A percentile compares a stretch with the other conserved stretches of the same genome.
phyloP scores from a whole-genome alignment of 2,329 filamentous ascomycete species.

The Paecilomyces sp. region DNA sequence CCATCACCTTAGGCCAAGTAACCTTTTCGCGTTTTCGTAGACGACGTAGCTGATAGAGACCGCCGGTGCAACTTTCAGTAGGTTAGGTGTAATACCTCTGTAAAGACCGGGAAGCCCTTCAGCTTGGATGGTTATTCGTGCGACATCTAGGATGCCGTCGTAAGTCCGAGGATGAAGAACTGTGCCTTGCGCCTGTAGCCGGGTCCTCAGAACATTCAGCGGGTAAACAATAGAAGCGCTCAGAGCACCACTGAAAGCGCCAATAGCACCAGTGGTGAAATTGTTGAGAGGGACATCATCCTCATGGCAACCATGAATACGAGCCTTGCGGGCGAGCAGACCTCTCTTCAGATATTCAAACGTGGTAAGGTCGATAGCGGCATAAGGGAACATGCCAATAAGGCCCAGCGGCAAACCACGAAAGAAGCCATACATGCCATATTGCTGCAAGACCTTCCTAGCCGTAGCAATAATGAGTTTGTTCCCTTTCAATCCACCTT shows the following conservation, averaged over 20 bases:
- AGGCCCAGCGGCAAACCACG: constrained; percentile 90
- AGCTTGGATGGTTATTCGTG: constrained; percentile 69
- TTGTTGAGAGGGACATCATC: constrained; percentile 76
- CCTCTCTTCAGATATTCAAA: constrained; percentile 85
- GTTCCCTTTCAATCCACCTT: constrained; percentile 76
- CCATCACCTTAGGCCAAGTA: constrained; percentile 48
- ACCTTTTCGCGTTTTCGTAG: constrained; percentile 80
- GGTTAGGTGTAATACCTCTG: constrained; percentile 89
- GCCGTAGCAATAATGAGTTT: constrained; percentile 75
- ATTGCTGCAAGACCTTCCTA: constrained; percentile 74
- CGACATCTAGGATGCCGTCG: constrained; percentile 83
- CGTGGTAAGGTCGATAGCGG: constrained; percentile 89
- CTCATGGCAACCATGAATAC: constrained; percentile 63
- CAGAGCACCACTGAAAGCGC: constrained; percentile 83
- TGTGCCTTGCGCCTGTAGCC: constrained; percentile 90
- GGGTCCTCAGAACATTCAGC: constrained; percentile 83
- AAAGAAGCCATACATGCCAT: constrained; percentile 72
- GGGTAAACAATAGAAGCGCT: constrained; percentile 94
- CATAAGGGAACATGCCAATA: constrained; percentile 95
- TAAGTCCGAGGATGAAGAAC: constrained; percentile 86
- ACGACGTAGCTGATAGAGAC: constrained; percentile 93
- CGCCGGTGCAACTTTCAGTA: constrained; percentile 92
- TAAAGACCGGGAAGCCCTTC: constrained; percentile 85
- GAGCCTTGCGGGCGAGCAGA: constrained; percentile 64
- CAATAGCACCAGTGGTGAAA: constrained; percentile 78